Evolutionary conservation across 768 basidiomycete species (phyloP).

Genomic region (Gyrodon lividus): DNA sequence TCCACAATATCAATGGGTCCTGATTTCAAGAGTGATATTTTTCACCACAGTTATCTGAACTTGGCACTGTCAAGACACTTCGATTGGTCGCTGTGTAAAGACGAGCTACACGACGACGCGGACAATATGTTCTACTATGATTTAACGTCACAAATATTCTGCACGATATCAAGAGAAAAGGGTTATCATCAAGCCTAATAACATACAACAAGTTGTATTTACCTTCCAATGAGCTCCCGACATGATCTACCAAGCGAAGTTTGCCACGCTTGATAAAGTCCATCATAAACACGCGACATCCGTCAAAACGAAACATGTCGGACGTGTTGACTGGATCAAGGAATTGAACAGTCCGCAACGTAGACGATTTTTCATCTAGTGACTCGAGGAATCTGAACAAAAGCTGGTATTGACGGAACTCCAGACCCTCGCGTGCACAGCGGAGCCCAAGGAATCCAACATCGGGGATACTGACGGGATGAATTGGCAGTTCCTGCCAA

Average conservation of each 20-base stretch:
- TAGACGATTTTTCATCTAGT: neutral
- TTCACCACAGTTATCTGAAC: too few species aligned
- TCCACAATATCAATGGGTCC: too few species aligned
- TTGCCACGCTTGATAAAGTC: neutral
- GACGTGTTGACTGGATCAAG: neutral
- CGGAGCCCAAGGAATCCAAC: neutral
- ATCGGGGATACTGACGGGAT: neutral
- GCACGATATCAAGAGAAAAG: neutral
- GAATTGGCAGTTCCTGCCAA: neutral
- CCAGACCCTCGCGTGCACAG: neutral
- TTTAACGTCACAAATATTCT: neutral
- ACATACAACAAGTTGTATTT: neutral
- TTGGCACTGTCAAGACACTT: too few species aligned
- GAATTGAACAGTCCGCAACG: constrained; percentile 3
- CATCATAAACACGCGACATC: neutral
- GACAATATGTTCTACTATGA: neutral
- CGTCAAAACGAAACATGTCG: neutral
- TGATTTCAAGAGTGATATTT: too few species aligned
- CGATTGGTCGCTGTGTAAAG: too few species aligned
- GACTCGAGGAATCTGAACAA: neutral
- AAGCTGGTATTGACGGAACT: neutral
- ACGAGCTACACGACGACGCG: too few species aligned
- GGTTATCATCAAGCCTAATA: neutral
- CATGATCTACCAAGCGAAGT: constrained; percentile 5
- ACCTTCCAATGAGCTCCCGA: constrained; percentile 3